phyloP scores from a whole-genome alignment of 2,329 filamentous ascomycete species.

The Phialophora expanda region DNA sequence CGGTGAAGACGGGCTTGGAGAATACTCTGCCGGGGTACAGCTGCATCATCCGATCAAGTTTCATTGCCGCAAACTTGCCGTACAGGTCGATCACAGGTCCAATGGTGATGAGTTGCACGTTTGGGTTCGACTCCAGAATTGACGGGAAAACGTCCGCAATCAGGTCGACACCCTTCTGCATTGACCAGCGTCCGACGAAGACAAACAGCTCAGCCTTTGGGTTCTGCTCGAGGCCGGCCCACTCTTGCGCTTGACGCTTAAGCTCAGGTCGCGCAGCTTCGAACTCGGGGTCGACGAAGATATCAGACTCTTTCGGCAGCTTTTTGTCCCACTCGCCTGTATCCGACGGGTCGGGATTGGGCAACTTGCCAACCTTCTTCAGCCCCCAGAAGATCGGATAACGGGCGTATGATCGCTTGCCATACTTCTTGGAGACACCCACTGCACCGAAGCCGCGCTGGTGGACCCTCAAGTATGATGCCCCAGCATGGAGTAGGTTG shows the following conservation, averaged over 20 bases:
- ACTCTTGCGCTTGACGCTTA: constrained; percentile 68
- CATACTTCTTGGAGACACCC: constrained; percentile 71
- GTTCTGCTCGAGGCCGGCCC: constrained; percentile 67
- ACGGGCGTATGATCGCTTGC: constrained; percentile 67
- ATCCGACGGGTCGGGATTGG: constrained; percentile 70
- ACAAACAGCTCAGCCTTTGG: constrained; percentile 69
- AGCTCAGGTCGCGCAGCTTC: constrained; percentile 61
- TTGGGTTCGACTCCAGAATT: constrained; percentile 64
- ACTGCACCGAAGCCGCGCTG: constrained; percentile 72
- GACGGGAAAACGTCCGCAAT: constrained; percentile 71
- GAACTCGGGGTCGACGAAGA: constrained; percentile 59
- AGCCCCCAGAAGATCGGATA: constrained; percentile 74
- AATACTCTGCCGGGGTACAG: constrained; percentile 69
- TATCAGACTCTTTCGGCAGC: constrained; percentile 55
- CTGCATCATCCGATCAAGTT: constrained; percentile 68
- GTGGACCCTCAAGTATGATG: constrained; percentile 68
- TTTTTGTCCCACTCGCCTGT: constrained; percentile 65
- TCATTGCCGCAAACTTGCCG: constrained; percentile 70
- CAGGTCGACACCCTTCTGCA: constrained; percentile 71
- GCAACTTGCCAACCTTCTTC: constrained; percentile 65
- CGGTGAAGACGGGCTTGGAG: constrained; percentile 71
- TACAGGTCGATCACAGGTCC: constrained; percentile 71
- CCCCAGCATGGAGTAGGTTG: constrained; percentile 70
- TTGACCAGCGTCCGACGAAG: constrained; percentile 71
- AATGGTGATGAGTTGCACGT: constrained; percentile 66